Evolutionary conservation across 768 basidiomycete species (phyloP).

Genomic region (Termitomyces sp.): DNA sequence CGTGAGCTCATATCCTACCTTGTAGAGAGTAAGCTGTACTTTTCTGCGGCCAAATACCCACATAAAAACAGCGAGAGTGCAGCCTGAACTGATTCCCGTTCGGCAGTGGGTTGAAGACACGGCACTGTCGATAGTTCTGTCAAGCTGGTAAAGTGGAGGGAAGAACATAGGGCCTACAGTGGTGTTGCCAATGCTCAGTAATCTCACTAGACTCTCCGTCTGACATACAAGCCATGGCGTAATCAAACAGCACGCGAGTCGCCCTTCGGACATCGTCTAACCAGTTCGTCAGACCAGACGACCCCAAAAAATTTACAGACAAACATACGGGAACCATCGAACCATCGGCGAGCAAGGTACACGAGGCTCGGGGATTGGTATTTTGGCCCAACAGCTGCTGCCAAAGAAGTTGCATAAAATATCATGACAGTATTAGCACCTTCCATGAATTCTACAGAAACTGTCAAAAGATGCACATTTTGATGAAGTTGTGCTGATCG

Average conservation of each 20-base stretch:
- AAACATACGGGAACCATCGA: conserved; percentile 66
- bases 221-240: conserved; percentile 61
- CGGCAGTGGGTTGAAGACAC: conserved; percentile 39
- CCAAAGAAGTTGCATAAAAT: conserved; percentile 77
- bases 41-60: conserved; percentile 80
- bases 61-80: conserved; percentile 78
- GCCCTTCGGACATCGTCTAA: conserved; percentile 76
- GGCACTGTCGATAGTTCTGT: not conserved
- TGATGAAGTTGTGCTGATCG: not conserved
- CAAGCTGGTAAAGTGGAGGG: not conserved
- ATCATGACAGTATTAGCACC: conserved; percentile 71
- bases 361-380: conserved; percentile 72
- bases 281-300: not conserved
- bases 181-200: conserved; percentile 19
- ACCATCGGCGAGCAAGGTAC: conserved; percentile 73
- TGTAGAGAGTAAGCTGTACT: conserved; percentile 71
- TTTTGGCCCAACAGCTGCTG: conserved; percentile 52
- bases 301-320: not conserved
- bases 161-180: not conserved
- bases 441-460: conserved; percentile 58
- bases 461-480: conserved; percentile 4
- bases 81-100: conserved; percentile 55
- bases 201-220: conserved; percentile 59
- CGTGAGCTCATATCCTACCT: conserved; percentile 42
- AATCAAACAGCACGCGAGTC: conserved; percentile 75